Evolutionary conservation across 2,329 filamentous ascomycete species (phyloP), one percentile per base, ranked within the genome.

Genomic region (Fusarium caatingaense): DNA sequence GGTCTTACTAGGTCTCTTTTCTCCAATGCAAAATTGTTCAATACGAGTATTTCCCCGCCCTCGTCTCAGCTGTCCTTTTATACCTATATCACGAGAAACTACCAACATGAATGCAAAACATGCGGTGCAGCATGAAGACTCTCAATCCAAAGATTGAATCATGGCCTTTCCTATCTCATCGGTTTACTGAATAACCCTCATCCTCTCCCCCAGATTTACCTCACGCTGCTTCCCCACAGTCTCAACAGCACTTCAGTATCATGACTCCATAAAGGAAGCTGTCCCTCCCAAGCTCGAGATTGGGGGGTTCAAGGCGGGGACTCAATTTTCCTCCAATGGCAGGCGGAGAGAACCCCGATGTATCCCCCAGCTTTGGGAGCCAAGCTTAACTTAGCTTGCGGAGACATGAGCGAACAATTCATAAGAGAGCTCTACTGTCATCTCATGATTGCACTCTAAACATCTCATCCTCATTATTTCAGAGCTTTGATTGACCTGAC

Each of bases 261-360:
- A 69, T 71, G 67, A 68, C 68, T 67, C 68, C 63, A 68, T 68
- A 56, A 55, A 53, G 34, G 25, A 42, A 46, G 28, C 54, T 47
- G 34, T 63, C 45, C 51, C 25, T 51, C 46, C 59, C 45, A 40
- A 49, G 51, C 58, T 49, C 32, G 51, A 67, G 37, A 68, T 75
- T 75, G 73, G 73, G 72, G 73, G 73, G 64, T 60, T 34, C 10
- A 45, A n/a, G 27, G 51, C 61, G 60, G 66, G 48, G 47, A 46
- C 56, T 65, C 55, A 58, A 57, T 68, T 72, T 73, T 72, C 76
- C 76, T 76, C 76, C 76, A 77, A 77, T 77, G 56, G 69, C 37
- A 57, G 53, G 46, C 73, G 73, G 72, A 30, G 40, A 71, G 73
- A 73, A 75, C 66, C 58, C 73, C 73, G 73, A 73, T 28, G 18